Evolutionary conservation across 2,329 filamentous ascomycete genomes (phyloP).

Genomic region (Sclerotinia glacialis): DNA sequence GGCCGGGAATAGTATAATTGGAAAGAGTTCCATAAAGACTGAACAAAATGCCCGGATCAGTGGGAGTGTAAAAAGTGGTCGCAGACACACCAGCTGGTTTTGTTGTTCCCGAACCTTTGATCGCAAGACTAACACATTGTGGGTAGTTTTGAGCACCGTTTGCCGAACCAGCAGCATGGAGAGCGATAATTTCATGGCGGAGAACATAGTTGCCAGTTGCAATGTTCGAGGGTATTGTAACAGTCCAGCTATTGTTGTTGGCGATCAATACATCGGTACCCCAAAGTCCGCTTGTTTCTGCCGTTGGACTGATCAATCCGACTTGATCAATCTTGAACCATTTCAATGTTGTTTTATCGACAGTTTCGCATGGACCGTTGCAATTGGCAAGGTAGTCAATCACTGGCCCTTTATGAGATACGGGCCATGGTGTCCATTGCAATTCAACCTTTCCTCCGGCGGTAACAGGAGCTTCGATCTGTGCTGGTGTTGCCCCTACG

Average conservation of each 20-base stretch:
- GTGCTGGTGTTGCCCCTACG: slow-evolving; percentile 51
- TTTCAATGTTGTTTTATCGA: slow-evolving; percentile 42
- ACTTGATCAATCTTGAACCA: slow-evolving; percentile 48
- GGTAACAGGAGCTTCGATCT: slow-evolving; percentile 52
- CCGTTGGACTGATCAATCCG: slow-evolving; percentile 38
- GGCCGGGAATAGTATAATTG: slow-evolving; percentile 41
- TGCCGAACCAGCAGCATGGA: slow-evolving; percentile 37
- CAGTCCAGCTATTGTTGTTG: slow-evolving; percentile 52
- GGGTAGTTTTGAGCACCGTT: slow-evolving; percentile 51
- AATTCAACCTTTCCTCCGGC: slow-evolving; percentile 59
- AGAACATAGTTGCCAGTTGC: slow-evolving; percentile 51
- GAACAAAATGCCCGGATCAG: slow-evolving; percentile 45
- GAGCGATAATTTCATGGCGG: slow-evolving; percentile 45
- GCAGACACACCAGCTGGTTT: slow-evolving; percentile 42
- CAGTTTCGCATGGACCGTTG: slow-evolving; percentile 43
- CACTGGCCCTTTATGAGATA: slow-evolving; percentile 51
- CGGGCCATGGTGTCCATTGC: slow-evolving; percentile 64
- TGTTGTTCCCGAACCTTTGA: slow-evolving; percentile 45
- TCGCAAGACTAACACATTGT: slow-evolving; percentile 50
- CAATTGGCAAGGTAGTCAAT: slow-evolving; percentile 39
- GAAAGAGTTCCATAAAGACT: slow-evolving; percentile 42
- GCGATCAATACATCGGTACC: slow-evolving; percentile 49
- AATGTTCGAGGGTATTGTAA: slow-evolving; percentile 47
- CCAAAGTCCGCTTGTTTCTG: slow-evolving; percentile 41
- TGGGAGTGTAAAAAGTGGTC: slow-evolving; percentile 43